A percentile compares a stretch with the other conserved stretches of the same genome.
These are phyloP conservation scores for Rhizophagus clarus DNA, from an alignment of 192 early-diverging fungal species.

Conservation along the genomic window DNA sequence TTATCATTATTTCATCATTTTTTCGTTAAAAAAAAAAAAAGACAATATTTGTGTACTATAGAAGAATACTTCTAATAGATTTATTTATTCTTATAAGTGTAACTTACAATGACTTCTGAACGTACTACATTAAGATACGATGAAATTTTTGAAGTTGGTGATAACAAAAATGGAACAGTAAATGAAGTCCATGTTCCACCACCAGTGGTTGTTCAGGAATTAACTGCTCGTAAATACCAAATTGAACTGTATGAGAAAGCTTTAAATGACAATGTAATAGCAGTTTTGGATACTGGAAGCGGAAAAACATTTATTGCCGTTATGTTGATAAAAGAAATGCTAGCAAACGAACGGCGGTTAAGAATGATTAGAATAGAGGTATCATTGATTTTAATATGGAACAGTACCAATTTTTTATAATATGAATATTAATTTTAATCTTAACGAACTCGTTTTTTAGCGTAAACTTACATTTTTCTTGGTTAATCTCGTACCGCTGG, in stretches of 20 bases:
- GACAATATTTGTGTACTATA: too few relatives aligned
- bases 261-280: constrained; percentile 73
- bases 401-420: neutral
- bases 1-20: too few relatives aligned
- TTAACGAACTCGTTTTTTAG: constrained; percentile 33
- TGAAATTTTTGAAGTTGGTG: neutral
- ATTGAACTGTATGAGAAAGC: constrained; percentile 72
- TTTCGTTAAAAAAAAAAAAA: too few relatives aligned
- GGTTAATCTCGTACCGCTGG: constrained; percentile 86
- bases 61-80: too few relatives aligned
- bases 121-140: neutral
- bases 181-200: neutral
- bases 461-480: constrained; percentile 71
- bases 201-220: neutral
- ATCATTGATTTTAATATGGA: neutral
- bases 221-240: constrained; percentile 65
- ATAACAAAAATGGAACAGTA: neutral
- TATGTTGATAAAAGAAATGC: constrained; percentile 81
- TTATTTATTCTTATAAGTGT: too few relatives aligned
- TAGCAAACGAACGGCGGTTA: constrained; percentile 39
- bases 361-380: constrained; percentile 42
- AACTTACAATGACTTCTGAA: neutral
- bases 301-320: constrained; percentile 92
- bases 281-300: constrained; percentile 89
- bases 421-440: neutral